These are phyloP conservation scores for Talaromyces amestolkiae DNA, from an alignment of 2,329 filamentous ascomycete genomes.

Conservation along the genomic window DNA sequence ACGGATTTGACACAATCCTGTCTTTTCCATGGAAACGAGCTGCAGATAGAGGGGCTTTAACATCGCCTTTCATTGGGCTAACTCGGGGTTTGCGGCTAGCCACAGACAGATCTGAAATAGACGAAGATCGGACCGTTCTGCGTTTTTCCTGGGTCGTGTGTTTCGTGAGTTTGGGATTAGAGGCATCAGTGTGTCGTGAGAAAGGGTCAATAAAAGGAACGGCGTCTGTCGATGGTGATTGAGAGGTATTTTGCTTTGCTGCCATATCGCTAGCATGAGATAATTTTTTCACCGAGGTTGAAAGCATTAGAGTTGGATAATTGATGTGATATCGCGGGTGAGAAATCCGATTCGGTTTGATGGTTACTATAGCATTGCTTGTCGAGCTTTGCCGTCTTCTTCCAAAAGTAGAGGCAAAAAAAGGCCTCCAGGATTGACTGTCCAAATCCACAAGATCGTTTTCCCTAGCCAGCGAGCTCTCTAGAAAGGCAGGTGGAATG, in stretches of 20 bases:
- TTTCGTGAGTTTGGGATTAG: background rate
- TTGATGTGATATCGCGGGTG: constrained; percentile 36
- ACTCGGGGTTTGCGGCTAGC: constrained; percentile 39
- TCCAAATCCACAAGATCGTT: constrained; percentile 20
- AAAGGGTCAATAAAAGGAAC: constrained; percentile 33
- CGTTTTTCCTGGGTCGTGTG: constrained; percentile 23
- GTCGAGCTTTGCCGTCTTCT: constrained; percentile 25
- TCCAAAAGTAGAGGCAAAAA: constrained; percentile 30
- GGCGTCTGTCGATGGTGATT: background rate
- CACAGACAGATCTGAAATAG: constrained; percentile 46
- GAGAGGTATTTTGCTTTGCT: constrained; percentile 3
- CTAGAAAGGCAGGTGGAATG: constrained; percentile 7
- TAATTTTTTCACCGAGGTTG: constrained; percentile 35
- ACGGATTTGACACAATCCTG: constrained; percentile 27
- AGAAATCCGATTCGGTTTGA: constrained; percentile 34
- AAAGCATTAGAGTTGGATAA: constrained; percentile 51
- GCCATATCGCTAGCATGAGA: constrained; percentile 13
- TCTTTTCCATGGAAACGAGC: constrained; percentile 19
- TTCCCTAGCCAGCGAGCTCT: constrained; percentile 8
- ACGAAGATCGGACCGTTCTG: constrained; percentile 48
- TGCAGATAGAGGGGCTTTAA: constrained; percentile 25
- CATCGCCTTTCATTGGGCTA: constrained; percentile 36
- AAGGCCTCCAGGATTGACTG: constrained; percentile 38
- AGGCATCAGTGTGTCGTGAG: constrained; percentile 2
- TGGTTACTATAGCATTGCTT: constrained; percentile 41